Percentiles rank a stretch among this genome's conserved stretches.
phyloP scores from a whole-genome alignment of 306 rosid species.

The Cucurbita ficifolia region DNA sequence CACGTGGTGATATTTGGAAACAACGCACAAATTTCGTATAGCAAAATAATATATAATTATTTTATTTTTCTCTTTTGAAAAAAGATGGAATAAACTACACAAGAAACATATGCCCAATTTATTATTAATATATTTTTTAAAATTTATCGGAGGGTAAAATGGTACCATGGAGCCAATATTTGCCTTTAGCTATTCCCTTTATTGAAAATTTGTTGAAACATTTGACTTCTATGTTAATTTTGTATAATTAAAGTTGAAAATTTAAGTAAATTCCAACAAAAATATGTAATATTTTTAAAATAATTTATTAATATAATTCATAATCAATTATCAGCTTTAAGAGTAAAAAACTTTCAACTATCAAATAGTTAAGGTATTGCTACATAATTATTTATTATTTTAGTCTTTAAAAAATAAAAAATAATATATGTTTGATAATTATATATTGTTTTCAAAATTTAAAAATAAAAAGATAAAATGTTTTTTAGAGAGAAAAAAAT shows the following conservation, averaged over 20 bases:
- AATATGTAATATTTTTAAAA: background rate
- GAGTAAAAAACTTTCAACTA: too few species aligned
- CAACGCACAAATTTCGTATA: background rate
- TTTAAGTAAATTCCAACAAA: background rate
- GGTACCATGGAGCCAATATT: background rate
- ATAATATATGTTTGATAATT: too few species aligned
- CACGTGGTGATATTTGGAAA: background rate
- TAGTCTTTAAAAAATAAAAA: too few species aligned
- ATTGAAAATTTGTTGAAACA: background rate
- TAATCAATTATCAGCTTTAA: too few species aligned
- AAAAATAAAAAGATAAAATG: too few species aligned
- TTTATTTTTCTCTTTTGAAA: too few species aligned
- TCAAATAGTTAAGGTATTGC: too few species aligned
- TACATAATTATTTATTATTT: too few species aligned
- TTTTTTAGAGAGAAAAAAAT: too few species aligned
- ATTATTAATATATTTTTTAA: background rate
- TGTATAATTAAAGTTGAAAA: background rate
- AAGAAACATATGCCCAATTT: background rate
- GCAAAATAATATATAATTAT: too few species aligned
- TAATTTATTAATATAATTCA: too few species aligned
- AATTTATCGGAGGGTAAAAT: background rate
- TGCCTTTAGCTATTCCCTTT: background rate
- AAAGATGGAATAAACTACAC: background rate
- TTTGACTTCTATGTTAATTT: background rate
- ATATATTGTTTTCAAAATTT: too few species aligned